Evolutionary conservation across 2,329 filamentous ascomycete genomes (phyloP), one percentile per base, ranked within the genome.

Genomic region (Rhynchosporium agropyri): DNA sequence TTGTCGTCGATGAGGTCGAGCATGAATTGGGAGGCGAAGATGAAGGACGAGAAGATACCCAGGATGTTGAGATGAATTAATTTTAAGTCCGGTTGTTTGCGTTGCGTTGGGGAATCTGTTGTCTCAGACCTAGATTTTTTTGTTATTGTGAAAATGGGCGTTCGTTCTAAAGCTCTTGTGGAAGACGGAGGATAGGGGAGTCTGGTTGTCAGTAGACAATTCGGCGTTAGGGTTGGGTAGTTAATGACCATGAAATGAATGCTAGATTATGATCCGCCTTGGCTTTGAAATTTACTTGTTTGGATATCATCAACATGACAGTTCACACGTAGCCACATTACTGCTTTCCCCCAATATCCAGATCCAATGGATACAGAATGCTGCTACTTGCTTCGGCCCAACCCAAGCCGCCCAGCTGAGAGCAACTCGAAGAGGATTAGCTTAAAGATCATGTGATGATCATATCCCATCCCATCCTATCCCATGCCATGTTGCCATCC

Each of bases 1-100:
- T 97, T 74, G 92, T 97, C 6, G 89, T 91, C 2, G 91, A 96
- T 68, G 94, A 98, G 78, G 87, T 97, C n/a, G 91, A 96, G 79
- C 86, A 88, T 74, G 90, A 93, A 77, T 79, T 92, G 28, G 86
- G 87, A n/a, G 70, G 68, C 29, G 85, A 82, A 46, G 88, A 89
- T 43, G 84, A 86, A 67, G 73, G 73, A 71, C 74, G 73, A 61
- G 81, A 85, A 67, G 82, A 86, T 77, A 84, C 81, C 74, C 80
- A 77, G 38, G 76, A 75, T 55, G 71, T 84, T 55, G 82, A 84
- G 62, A 71, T 80, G 73, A 40, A n/a, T 7, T 45, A 15, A 45
- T 15, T 15, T 45, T 10, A 33, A 40, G 50, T 20, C 12, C 31
- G 3, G n/a, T 38, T 10, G 33, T 42, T 28, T 26, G 7, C 26